These are phyloP conservation scores for Allantophomopsis lycopodina DNA, from an alignment of 2,329 filamentous ascomycete species.

Conservation along the genomic window DNA sequence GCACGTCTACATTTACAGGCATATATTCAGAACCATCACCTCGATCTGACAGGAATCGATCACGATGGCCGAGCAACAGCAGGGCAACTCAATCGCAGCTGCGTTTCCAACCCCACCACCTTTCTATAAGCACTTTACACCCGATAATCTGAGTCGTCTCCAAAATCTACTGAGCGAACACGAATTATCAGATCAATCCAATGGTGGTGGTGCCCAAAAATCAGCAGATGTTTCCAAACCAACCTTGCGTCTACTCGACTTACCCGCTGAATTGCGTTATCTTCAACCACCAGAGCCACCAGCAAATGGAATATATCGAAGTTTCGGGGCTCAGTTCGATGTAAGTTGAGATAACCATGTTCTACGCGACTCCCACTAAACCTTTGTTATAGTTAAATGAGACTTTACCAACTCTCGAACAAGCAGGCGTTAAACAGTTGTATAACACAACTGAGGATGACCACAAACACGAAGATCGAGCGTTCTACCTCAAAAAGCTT, in stretches of 20 bases:
- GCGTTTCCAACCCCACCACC: slow-evolving; percentile 78
- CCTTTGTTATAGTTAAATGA: slow-evolving; percentile 33
- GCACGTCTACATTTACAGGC: neutral
- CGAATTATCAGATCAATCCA: slow-evolving; percentile 1
- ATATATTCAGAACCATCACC: too few relatives aligned
- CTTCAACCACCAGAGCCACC: slow-evolving; percentile 75
- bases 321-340: slow-evolving; percentile 57
- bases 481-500: slow-evolving; percentile 59
- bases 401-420: slow-evolving; percentile 51
- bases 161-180: slow-evolving; percentile 25
- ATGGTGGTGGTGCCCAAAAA: slow-evolving; percentile 13
- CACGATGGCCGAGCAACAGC: slow-evolving; percentile 44
- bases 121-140: slow-evolving; percentile 82
- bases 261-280: slow-evolving; percentile 49
- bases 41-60: too few relatives aligned
- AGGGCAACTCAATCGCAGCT: slow-evolving; percentile 36
- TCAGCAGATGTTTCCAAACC: slow-evolving; percentile 7
- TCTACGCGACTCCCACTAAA: slow-evolving; percentile 1
- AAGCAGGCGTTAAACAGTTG: slow-evolving; percentile 59
- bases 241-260: slow-evolving; percentile 9
- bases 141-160: slow-evolving; percentile 53
- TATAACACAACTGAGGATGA: slow-evolving; percentile 28
- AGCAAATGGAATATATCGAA: slow-evolving; percentile 51
- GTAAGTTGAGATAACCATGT: slow-evolving; percentile 19
- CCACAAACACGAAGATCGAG: slow-evolving; percentile 44